Evolutionary conservation across 768 basidiomycete species (phyloP), one percentile per base, ranked within the genome.

Genomic region (Phlebiopsis gigantea): DNA sequence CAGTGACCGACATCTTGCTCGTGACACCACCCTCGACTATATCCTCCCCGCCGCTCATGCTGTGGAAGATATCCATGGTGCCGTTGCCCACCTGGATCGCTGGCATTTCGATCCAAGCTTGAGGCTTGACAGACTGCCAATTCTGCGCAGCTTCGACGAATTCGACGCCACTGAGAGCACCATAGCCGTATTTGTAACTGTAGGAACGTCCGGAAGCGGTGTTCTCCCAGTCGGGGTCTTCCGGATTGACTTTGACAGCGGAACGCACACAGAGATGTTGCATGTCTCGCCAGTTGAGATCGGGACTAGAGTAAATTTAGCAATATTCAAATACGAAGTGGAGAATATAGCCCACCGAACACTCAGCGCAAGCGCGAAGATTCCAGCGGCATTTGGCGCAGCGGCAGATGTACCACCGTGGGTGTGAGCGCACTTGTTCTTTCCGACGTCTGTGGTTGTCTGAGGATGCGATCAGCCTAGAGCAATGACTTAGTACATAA

Each of bases 371-470:
- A 99, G 81, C 21, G 94, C 90, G 66, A 96, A 87, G 39, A 98
- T 90, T 25, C 93, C 97, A 14, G 87, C 94, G 24, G 93, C 97
- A 61, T 98, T 91, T 6, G 97, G 97, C 6, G 97, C 97, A 4
- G 97, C 97, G 22, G 97, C 97, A 15, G 96, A 98, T 1, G 97
- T 99, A 15, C 97, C 97, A 22, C 97, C 97, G 65, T 99, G 97
- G 0, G 74, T 79, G 41, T 75, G 77, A 1, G 94, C 80, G 69
- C 97, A 99, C 49, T 81, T 76, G 61, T 88, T 82, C 68, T 88
- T 80, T 8, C 95, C 95, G 46, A 88, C 86, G 67, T 98, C 97
- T 14, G 95, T 98, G 5, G 97, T 99, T 45, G 92, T 87, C 95
- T 98, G 66, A 17, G 25, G n/a, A n/a, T n/a, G n/a, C n/a, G n/a